Evolutionary conservation across 2,329 filamentous ascomycete genomes (phyloP).

Genomic region (Trichophyton simii): DNA sequence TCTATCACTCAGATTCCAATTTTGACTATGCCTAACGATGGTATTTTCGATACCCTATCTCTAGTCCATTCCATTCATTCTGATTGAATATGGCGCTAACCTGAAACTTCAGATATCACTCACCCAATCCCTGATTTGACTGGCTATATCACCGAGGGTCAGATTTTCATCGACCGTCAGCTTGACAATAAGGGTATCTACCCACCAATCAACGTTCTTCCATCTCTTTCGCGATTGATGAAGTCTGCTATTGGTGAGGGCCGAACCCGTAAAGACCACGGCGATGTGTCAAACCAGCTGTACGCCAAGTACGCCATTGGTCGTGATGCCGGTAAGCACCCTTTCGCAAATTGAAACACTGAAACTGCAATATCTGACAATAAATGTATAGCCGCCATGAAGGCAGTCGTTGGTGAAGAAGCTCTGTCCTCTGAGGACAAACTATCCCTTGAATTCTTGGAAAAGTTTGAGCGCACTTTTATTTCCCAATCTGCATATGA

Average conservation of each 20-base stretch:
- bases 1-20: conserved; percentile 99
- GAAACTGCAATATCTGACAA: not conserved
- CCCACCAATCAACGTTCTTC: conserved; percentile 96
- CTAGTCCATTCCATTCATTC: not conserved
- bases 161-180: conserved; percentile 93
- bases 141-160: conserved; percentile 96
- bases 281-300: conserved; percentile 97
- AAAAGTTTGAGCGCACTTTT: conserved; percentile 95
- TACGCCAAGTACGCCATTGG: conserved; percentile 99
- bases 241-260: conserved; percentile 98
- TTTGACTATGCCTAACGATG: conserved; percentile 98
- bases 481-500: conserved; percentile 89
- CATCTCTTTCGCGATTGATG: conserved; percentile 97
- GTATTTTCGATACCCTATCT: conserved; percentile 26
- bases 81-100: conserved; percentile 3
- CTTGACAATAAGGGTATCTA: conserved; percentile 95
- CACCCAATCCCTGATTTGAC: conserved; percentile 98
- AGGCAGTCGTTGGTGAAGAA: conserved; percentile 97
- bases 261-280: conserved; percentile 91
- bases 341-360: too few relatives aligned
- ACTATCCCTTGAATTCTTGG: conserved; percentile 91
- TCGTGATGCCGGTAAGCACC: conserved; percentile 58
- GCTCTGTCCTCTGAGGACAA: conserved; percentile 93
- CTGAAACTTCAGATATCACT: conserved; percentile 58
- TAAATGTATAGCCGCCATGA: conserved; percentile 63